Base-by-base conservation (phyloP, 2,329 filamentous ascomycete genomes). In the Fusarium falciforme region DNA sequence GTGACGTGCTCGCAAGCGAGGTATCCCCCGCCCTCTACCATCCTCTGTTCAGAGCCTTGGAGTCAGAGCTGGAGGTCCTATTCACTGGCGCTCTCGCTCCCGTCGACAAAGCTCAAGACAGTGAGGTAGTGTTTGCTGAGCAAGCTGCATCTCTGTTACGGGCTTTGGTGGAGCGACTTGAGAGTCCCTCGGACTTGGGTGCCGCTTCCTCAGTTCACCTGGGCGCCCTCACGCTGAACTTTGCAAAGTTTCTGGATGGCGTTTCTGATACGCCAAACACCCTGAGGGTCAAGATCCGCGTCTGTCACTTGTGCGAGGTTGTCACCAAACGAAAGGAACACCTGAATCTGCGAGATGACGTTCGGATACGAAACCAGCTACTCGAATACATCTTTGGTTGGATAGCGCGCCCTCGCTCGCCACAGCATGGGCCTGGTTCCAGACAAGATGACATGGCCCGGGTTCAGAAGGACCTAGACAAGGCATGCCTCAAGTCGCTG, bases 311-410 rank as follows among this genome's bases (percentile, higher is more conserved):
- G 9, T 92, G 88, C 68, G 91, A 93, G 74, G 87, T 88, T 5
- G 88, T 93, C 36, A 91, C 88, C 14, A 89, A 88, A 79, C 88
- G 91, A 73, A 93, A 92, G 76, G 91, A 93, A 76, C 88, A 93
- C 60, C 82, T 93, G 47, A 93, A 92, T 74, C 83, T 93, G 12
- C 87, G 91, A 60, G 91, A 93, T 74, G 91, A 93, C 78, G 89
- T 93, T 42, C 88, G 90, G 31, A 91, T 92, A 75, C 85, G 91
- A 62, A 93, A 93, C 72, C 91, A 93, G 76, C 83, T 93, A 16
- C 83, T 93, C 12, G 91, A 93, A 78, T 90, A 90, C 67, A 89
- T 93, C 38, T 92, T 92, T 71, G 87, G 89, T 68, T 93, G 91
- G 91, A 92, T 93, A 74, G 88, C 90, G 29, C 86, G 90, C 12